Percentiles rank a stretch among this genome's conserved stretches.
phyloP scores from a whole-genome alignment of 75 land plant species.

The Adiantum capillusveneris region DNA sequence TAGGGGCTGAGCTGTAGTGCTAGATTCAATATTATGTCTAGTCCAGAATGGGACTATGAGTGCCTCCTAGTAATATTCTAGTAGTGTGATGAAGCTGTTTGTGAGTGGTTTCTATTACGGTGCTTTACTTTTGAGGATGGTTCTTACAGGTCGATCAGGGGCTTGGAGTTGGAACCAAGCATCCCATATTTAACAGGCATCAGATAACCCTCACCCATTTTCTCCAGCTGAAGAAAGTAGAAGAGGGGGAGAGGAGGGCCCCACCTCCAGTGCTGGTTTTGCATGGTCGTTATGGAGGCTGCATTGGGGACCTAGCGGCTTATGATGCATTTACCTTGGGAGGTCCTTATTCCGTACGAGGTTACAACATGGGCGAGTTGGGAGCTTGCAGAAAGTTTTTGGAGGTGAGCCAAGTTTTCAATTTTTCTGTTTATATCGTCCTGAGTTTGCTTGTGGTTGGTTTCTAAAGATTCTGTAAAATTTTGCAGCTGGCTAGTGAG shows the following conservation, averaged over 20 bases:
- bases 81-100: too few species aligned
- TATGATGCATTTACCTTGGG: conserved; percentile 98
- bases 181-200: conserved; percentile 93
- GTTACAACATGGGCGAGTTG: conserved; percentile 96
- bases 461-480: background rate
- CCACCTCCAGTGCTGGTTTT: conserved; percentile 87
- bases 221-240: conserved; percentile 62
- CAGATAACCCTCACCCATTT: conserved; percentile 79
- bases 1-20: too few species aligned
- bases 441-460: too few species aligned
- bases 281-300: conserved; percentile 94
- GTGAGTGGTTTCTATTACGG: too few species aligned
- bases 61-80: too few species aligned
- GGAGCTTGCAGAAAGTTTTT: conserved; percentile 87
- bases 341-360: conserved; percentile 96
- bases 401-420: conserved; percentile 45
- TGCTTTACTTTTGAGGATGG: too few species aligned
- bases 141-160: conserved; percentile 88
- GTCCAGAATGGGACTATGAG: too few species aligned
- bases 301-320: conserved; percentile 93
- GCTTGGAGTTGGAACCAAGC: conserved; percentile 82
- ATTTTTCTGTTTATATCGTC: too few species aligned
- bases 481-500: conserved; percentile 68
- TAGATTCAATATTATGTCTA: too few species aligned
- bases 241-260: conserved; percentile 54